Evolutionary conservation across 2,329 filamentous ascomycete genomes (phyloP).

Genomic region (Apiospora rasikravindrae): DNA sequence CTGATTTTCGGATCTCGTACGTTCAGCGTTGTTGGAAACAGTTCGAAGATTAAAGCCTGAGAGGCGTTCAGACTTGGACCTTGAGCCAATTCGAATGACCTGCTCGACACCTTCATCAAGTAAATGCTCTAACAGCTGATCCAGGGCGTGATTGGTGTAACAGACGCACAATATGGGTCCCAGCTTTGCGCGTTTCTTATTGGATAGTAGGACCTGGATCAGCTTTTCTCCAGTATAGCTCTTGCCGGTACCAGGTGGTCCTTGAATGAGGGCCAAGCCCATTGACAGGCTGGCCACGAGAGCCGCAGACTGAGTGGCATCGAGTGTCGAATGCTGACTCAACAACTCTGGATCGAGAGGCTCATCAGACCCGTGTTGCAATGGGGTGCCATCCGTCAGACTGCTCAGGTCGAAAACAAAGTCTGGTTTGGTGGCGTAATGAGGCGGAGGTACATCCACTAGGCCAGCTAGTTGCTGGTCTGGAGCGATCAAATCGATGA

Average conservation of each 20-base stretch:
- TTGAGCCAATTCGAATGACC: constrained; percentile 66
- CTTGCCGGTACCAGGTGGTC: constrained; percentile 75
- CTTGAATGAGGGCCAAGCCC: constrained; percentile 67
- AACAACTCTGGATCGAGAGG: constrained; percentile 33
- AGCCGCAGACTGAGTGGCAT: constrained; percentile 56
- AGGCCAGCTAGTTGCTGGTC: constrained; percentile 26
- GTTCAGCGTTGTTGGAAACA: constrained; percentile 37
- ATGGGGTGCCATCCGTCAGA: constrained; percentile 32
- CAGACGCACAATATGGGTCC: constrained; percentile 59
- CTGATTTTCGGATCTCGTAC: constrained; percentile 47
- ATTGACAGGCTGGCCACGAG: constrained; percentile 58
- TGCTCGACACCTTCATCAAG: constrained; percentile 51
- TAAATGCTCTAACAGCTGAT: constrained; percentile 66
- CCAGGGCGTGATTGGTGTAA: constrained; percentile 57
- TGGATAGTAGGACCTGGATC: constrained; percentile 58
- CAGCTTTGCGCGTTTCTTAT: constrained; percentile 44
- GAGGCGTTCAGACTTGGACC: constrained; percentile 60
- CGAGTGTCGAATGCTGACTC: constrained; percentile 50
- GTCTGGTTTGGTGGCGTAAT: constrained; percentile 52
- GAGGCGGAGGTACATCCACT: constrained; percentile 48
- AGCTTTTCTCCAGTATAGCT: constrained; percentile 64
- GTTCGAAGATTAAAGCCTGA: constrained; percentile 54
- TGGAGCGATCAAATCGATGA: constrained; percentile 52
- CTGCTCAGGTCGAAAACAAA: constrained; percentile 56
- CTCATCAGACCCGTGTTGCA: constrained; percentile 31